These are phyloP conservation scores for Phaeosphaeriaceae sp. DNA, from an alignment of 2,329 filamentous ascomycete species.

Conservation along the genomic window DNA sequence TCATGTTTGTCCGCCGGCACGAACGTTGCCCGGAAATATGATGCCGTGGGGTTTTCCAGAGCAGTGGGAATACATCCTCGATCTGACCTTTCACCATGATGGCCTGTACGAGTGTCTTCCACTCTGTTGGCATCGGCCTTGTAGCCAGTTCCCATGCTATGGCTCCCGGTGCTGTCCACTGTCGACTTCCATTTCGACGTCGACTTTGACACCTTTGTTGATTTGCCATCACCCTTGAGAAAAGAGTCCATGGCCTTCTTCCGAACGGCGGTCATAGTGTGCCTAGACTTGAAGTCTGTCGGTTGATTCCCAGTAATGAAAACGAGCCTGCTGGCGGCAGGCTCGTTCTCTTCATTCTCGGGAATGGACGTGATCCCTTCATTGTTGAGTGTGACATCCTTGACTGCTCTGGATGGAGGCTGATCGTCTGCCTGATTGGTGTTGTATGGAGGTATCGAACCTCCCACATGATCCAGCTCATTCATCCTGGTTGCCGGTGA, in stretches of 20 bases:
- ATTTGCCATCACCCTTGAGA: constrained; percentile 12
- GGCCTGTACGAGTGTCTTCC: too few species aligned
- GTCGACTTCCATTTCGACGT: not conserved
- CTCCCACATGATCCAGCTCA: not conserved
- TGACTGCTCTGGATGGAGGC: not conserved
- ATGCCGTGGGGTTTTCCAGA: too few species aligned
- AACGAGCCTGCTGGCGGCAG: not conserved
- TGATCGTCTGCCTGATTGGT: not conserved
- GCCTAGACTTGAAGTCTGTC: constrained; percentile 32
- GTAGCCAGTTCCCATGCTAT: too few species aligned
- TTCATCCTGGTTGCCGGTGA: not conserved
- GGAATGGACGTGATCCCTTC: not conserved
- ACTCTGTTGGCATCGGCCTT: too few species aligned
- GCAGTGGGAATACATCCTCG: too few species aligned
- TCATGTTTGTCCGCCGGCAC: too few species aligned
- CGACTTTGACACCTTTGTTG: not conserved
- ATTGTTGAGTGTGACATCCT: not conserved
- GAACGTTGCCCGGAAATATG: too few species aligned
- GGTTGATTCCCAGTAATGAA: constrained; percentile 22
- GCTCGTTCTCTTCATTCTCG: too few species aligned
- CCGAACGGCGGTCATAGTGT: constrained; percentile 34
- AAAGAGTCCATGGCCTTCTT: constrained; percentile 40
- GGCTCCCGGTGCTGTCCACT: not conserved
- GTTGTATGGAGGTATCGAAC: not conserved
- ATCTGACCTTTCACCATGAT: too few species aligned